Base-by-base conservation (phyloP, 176 grass and related monocot species). In the Rhipidocladum racemiflorum region DNA sequence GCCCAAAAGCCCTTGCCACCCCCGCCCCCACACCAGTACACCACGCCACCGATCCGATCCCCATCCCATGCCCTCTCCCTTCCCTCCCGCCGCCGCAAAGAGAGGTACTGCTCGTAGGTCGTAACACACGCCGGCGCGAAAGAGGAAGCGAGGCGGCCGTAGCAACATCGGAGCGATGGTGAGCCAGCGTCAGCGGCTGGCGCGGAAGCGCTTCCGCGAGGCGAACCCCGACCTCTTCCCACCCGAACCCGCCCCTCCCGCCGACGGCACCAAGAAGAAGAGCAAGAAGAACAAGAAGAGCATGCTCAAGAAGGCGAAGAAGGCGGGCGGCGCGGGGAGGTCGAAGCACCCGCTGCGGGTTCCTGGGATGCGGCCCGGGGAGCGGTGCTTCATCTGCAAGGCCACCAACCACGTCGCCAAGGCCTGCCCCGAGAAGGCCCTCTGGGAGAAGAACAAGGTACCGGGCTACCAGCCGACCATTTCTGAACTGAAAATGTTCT, bases 301-400 rank as follows among this genome's bases (percentile, higher is more conserved):
- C 23, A 50, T 76, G 79, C 75, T 85, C 40, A 90, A 92, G 83
- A 87, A 87, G 72, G 78, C 38, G 45, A 60, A 89, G 78, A 87
- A 80, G 46, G 12, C 28, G 16, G 78, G 36, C n/a, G 65, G 68
- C 81, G 54, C 70, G 32, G 57, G 78, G 21, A 81, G 89, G 77
- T 42, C 72, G 51, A 99, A 99, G 79, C 96, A 99, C 66, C 92
- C 91, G 6, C 76, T 95, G 32, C 74, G 95, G 54, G 87, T 98
- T 9, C 90, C 95, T 3, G 92, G 95, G 48, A 98, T 95, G 95
- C 92, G 95, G 4, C 92, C 95, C 1, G 92, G 95, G n/a, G 95
- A 98, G 32, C 84, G 91, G 84, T 98, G 95, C 95, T 99, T 95
- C 89, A 93, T 99, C 61, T 99, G 96, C 80, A 99, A 93, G 79